phyloP scores from a whole-genome alignment of 1,284 basidiomycete genomes.

The Fomitiporia mediterranea region DNA sequence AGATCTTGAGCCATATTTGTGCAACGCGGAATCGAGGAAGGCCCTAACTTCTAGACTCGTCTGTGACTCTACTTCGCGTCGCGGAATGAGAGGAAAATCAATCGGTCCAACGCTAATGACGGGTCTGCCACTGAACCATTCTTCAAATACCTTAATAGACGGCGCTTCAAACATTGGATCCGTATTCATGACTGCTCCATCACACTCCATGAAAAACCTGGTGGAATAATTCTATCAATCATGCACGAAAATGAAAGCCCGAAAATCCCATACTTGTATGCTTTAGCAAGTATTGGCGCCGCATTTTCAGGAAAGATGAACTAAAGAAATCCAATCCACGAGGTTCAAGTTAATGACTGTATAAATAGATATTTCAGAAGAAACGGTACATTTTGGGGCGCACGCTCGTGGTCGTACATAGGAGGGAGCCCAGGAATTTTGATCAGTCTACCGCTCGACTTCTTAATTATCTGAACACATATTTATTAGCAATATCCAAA shows the following conservation, averaged over 20 bases:
- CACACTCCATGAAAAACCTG: constrained; percentile 10
- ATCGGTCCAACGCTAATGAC: constrained; percentile 2
- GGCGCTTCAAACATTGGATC: background rate
- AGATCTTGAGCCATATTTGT: constrained; percentile 14
- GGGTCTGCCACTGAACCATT: constrained; percentile 7
- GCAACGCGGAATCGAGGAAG: constrained; percentile 4
- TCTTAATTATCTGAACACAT: background rate
- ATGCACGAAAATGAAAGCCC: background rate
- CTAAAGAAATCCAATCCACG: background rate
- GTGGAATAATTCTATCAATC: background rate
- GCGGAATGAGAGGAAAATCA: constrained; percentile 4
- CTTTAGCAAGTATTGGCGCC: background rate
- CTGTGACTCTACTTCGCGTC: background rate
- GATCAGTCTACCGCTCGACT: constrained; percentile 1
- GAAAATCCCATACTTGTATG: background rate
- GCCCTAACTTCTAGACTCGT: background rate
- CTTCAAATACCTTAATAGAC: background rate
- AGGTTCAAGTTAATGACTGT: background rate
- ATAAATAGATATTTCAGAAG: background rate
- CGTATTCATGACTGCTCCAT: constrained; percentile 8
- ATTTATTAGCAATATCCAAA: background rate
- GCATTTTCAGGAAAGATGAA: background rate
- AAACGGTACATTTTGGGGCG: constrained; percentile 11
- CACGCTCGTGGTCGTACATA: constrained; percentile 16
- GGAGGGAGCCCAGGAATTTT: constrained; percentile 4